Evolutionary conservation across 441 rosid species (phyloP).

Genomic region (Mallotus repandus): DNA sequence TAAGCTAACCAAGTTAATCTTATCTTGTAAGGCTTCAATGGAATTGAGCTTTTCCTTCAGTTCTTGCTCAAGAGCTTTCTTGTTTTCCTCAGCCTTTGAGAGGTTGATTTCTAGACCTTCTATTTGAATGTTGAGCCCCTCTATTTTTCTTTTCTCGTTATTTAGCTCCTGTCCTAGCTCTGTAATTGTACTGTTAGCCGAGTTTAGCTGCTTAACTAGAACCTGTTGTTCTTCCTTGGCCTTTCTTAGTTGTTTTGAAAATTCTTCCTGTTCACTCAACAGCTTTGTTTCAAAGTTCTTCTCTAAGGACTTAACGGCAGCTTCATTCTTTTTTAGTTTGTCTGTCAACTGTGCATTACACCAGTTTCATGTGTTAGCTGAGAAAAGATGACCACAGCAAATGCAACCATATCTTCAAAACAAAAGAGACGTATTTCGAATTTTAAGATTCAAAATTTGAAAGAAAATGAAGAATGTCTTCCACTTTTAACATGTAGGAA

Average conservation of each 20-base stretch:
- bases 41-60: conserved; percentile 52
- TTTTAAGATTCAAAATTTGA: not conserved
- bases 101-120: conserved; percentile 49
- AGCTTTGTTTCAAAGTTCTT: conserved; percentile 58
- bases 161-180: conserved; percentile 69
- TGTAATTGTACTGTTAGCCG: conserved; percentile 57
- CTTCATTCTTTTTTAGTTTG: conserved; percentile 68
- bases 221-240: conserved; percentile 61
- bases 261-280: conserved; percentile 58
- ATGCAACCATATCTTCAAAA: not conserved
- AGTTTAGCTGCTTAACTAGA: conserved; percentile 52
- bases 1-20: conserved; percentile 44
- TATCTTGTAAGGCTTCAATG: conserved; percentile 56
- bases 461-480: not conserved
- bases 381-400: not conserved
- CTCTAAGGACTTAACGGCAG: conserved; percentile 47
- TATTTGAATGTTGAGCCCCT: conserved; percentile 51
- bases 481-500: not conserved
- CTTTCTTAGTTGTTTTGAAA: conserved; percentile 41
- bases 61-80: conserved; percentile 52
- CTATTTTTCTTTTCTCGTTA: conserved; percentile 54
- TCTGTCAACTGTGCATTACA: conserved; percentile 56
- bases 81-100: conserved; percentile 55
- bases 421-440: not conserved
- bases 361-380: conserved; percentile 16